These are phyloP conservation scores for Steccherinum ochraceum DNA, from an alignment of 768 basidiomycete species.

Conservation along the genomic window DNA sequence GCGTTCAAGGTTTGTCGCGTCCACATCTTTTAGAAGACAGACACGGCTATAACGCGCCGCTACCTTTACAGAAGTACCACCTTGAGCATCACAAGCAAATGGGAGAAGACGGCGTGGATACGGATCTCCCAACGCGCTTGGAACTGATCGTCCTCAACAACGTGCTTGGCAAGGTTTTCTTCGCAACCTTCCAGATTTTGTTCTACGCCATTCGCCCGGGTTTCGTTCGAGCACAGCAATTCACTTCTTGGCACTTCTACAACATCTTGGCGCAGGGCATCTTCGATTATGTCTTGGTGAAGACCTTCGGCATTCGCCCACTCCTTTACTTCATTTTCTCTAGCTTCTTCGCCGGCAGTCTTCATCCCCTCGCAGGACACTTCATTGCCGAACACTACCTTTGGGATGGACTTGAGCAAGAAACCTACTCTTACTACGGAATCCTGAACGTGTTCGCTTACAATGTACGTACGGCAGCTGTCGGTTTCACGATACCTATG, in stretches of 20 bases:
- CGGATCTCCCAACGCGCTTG: constrained; percentile 83
- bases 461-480: constrained; percentile 76
- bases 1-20: constrained; percentile 74
- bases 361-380: constrained; percentile 95
- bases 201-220: constrained; percentile 97
- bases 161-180: constrained; percentile 96
- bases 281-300: constrained; percentile 67
- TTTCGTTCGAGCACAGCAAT: constrained; percentile 77
- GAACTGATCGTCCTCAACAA: constrained; percentile 89
- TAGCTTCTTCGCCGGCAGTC: constrained; percentile 93
- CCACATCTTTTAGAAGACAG: neutral
- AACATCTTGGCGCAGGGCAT: constrained; percentile 66
- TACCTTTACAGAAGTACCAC: constrained; percentile 64
- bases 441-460: constrained; percentile 85
- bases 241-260: constrained; percentile 79
- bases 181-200: constrained; percentile 97
- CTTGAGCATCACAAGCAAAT: constrained; percentile 95
- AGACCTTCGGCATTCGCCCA: constrained; percentile 37
- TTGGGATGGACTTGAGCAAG: constrained; percentile 88
- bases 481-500: neutral
- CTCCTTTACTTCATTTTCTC: constrained; percentile 80
- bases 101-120: constrained; percentile 95
- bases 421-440: constrained; percentile 97
- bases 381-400: constrained; percentile 98
- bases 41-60: neutral